Conservation (phyloP, 768 basidiomycete species). For the Leccinum disarticulatum region DNA sequence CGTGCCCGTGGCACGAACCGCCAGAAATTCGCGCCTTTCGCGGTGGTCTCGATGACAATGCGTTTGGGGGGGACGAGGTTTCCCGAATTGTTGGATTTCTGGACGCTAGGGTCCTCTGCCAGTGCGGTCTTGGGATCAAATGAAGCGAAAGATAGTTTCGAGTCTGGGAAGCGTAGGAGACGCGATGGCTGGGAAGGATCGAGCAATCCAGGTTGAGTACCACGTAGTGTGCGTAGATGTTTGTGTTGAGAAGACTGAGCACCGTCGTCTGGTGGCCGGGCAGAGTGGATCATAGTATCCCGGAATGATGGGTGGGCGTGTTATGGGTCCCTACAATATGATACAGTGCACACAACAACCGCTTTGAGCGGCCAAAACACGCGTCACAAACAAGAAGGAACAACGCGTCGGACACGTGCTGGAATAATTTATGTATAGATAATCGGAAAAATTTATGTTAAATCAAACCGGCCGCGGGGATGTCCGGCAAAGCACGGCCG, state of each 20-base stretch:
- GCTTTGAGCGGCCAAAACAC: not conserved
- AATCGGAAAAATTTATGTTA: too few species aligned
- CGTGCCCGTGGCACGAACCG: slow-evolving; percentile 75
- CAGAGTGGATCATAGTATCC: slow-evolving; percentile 12
- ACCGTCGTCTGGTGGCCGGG: slow-evolving; percentile 5
- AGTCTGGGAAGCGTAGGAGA: slow-evolving; percentile 57
- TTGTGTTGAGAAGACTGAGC: slow-evolving; percentile 9
- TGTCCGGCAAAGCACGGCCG: too few species aligned
- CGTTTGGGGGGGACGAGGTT: slow-evolving; percentile 61
- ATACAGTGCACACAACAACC: too few species aligned
- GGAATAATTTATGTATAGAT: not conserved
- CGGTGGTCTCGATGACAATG: slow-evolving; percentile 67
- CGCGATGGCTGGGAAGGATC: slow-evolving; percentile 63
- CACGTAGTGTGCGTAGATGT: slow-evolving; percentile 30
- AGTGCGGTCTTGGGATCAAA: slow-evolving; percentile 69
- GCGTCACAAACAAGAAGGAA: slow-evolving; percentile 2
- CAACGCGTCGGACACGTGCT: slow-evolving; percentile 21
- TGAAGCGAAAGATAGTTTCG: slow-evolving; percentile 68
- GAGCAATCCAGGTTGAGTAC: slow-evolving; percentile 59
- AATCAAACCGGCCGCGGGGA: too few species aligned
- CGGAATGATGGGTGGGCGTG: not conserved
- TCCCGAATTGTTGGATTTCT: slow-evolving; percentile 45
- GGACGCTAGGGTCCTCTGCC: slow-evolving; percentile 38
- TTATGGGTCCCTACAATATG: not conserved
- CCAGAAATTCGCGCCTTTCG: slow-evolving; percentile 61